A percentile compares a stretch with the other conserved stretches of the same genome.
Conservation (phyloP, 129 eudicot genomes). For the Flaveria sonorensis region DNA sequence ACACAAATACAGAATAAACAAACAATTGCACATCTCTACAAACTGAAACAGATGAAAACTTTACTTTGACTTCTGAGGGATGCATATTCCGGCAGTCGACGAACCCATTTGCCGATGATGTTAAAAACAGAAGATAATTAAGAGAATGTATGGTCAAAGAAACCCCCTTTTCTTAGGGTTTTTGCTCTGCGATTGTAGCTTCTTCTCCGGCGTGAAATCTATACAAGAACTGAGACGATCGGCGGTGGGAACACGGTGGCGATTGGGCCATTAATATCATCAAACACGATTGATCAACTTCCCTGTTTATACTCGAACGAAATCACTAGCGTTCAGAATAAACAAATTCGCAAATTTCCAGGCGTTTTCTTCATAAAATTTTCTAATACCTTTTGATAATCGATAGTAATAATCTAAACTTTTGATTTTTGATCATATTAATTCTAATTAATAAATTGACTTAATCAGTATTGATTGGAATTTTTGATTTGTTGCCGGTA, state of each 20-base stretch:
- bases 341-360: not conserved
- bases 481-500: too few relatives aligned
- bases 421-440: too few relatives aligned
- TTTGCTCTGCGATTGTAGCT: conserved; percentile 8
- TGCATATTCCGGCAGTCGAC: conserved; percentile 40
- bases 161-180: conserved; percentile 27
- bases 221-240: not conserved
- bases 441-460: too few relatives aligned
- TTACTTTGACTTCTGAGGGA: conserved; percentile 54
- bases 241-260: not conserved
- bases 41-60: not conserved
- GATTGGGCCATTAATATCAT: not conserved
- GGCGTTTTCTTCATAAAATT: not conserved
- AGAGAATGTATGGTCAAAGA: not conserved
- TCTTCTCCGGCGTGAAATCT: conserved; percentile 11
- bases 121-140: not conserved
- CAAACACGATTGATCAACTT: not conserved
- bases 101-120: conserved; percentile 50
- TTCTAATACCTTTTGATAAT: not conserved
- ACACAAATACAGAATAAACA: conserved; percentile 12
- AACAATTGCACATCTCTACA: not conserved
- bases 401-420: too few relatives aligned
- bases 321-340: not conserved
- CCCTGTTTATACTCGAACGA: not conserved
- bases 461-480: too few relatives aligned